A percentile compares a stretch with the other conserved stretches of the same genome.
Evolutionary conservation across 116 monocot genomes (phyloP).

Genomic region (Phalaenopsis hybrid): DNA sequence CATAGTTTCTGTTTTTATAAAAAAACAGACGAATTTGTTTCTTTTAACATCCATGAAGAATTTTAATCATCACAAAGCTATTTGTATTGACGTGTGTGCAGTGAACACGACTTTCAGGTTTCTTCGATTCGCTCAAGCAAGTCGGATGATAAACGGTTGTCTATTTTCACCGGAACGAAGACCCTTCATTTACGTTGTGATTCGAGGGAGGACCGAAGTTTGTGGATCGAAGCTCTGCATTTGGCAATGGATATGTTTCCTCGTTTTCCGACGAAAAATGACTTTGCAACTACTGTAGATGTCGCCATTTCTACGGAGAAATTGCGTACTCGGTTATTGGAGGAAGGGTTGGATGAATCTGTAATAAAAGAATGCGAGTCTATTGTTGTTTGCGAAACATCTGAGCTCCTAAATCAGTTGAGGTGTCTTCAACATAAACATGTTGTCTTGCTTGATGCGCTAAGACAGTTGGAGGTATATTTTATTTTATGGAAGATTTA

Average conservation of each 20-base stretch:
- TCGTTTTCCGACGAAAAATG: slow-evolving; percentile 53
- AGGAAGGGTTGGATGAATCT: slow-evolving; percentile 62
- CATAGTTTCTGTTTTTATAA: background rate
- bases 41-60: background rate
- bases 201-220: slow-evolving; percentile 65
- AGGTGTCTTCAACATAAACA: slow-evolving; percentile 68
- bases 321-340: slow-evolving; percentile 49
- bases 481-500: no score
- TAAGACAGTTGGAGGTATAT: slow-evolving; percentile 85
- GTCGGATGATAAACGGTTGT: slow-evolving; percentile 90
- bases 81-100: slow-evolving; percentile 15
- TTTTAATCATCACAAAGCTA: background rate
- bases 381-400: slow-evolving; percentile 63
- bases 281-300: slow-evolving; percentile 41
- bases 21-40: background rate
- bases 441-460: slow-evolving; percentile 60
- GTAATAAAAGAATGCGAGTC: slow-evolving; percentile 78
- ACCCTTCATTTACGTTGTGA: slow-evolving; percentile 88
- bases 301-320: slow-evolving; percentile 68
- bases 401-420: slow-evolving; percentile 57
- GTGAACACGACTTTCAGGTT: slow-evolving; percentile 48
- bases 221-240: slow-evolving; percentile 72
- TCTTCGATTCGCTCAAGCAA: slow-evolving; percentile 87
- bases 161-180: slow-evolving; percentile 86
- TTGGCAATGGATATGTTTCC: slow-evolving; percentile 74